phyloP scores from a whole-genome alignment of 2,329 filamentous ascomycete species.

The Hawksworthiomyces lignivorus region DNA sequence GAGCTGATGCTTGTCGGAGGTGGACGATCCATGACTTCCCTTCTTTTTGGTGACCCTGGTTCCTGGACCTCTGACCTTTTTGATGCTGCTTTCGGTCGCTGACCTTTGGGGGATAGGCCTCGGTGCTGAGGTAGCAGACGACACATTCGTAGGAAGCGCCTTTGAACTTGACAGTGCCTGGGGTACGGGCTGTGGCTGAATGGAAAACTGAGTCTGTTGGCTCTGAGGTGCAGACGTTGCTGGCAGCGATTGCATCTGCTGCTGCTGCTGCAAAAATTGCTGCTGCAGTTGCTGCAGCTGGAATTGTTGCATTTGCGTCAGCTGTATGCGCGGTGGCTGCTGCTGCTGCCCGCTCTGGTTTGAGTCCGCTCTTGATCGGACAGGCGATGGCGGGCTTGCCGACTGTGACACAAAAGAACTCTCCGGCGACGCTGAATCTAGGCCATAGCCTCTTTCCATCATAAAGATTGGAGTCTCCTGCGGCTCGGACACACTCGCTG shows the following conservation, averaged over 20 bases:
- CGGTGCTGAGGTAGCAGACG: too few species aligned
- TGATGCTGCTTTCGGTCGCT: conserved; percentile 23
- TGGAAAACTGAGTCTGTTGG: not conserved
- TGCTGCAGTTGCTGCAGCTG: conserved; percentile 7
- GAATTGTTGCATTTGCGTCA: conserved; percentile 2
- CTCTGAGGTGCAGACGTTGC: conserved; percentile 3
- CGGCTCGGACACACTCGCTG: conserved; percentile 26
- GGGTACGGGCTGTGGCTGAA: conserved; percentile 1
- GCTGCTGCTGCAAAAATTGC: not conserved
- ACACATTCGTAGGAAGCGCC: too few species aligned
- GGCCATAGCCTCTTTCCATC: conserved; percentile 29
- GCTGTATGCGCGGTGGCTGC: conserved; percentile 14
- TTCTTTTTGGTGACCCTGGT: conserved; percentile 38
- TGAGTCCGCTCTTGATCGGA: too few species aligned
- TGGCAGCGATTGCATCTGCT: conserved; percentile 1
- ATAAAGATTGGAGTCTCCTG: conserved; percentile 25
- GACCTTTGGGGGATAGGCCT: conserved; percentile 5
- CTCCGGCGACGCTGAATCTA: conserved; percentile 26
- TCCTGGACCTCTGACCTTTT: conserved; percentile 34
- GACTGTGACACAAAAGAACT: conserved; percentile 18
- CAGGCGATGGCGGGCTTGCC: conserved; percentile 23
- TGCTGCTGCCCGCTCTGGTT: conserved; percentile 2
- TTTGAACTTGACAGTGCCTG: too few species aligned
- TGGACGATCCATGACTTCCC: conserved; percentile 11
- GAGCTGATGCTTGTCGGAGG: conserved; percentile 8